Base-by-base conservation (phyloP, 345 rosid genomes). In the Mercurialis annua region DNA sequence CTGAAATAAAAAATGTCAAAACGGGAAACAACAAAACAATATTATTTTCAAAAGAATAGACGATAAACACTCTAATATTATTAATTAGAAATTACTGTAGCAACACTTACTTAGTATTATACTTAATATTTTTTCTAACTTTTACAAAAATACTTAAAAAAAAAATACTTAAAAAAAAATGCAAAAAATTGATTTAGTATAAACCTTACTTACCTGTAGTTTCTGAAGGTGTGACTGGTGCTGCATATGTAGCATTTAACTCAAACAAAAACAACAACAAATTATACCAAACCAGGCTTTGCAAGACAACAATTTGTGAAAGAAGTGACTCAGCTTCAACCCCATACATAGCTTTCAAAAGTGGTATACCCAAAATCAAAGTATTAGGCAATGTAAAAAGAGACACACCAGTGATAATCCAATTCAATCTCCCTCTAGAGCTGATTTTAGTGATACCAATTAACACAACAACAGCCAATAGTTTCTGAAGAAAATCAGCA, bases 241-340 rank as follows among this genome's bases (percentile, higher is more conserved):
- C 71, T 18, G 70, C 75, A 59, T 69, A 82, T 4, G 83, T 85
- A 0, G 85, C 86, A 62, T 82, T 77, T 49, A 90, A 78, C 87
- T 93, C 98, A 9, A 85, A 87, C 50, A 93, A 64, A 73, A 90
- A 87, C 72, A 93, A 63, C 80, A 90, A 55, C 12, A 93, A 33
- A 66, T 81, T 90, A 72, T 90, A 86, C 98, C 98, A 93, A 58
- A 90, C 59, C 62, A 93, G 58, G 85, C 92, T 87, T 68, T 93
- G 96, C 34, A 93, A 66, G 53, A 83, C 84, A 67, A 93, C 90
- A 40, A 93, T 85, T 83, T 93, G 97, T 42, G 84, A 80, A 56
- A 93, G 68, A 44, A 85, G 82, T 34, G 66, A 27, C 51, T 77
- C 84, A 2, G 96, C 90, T 69, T 74, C 82, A 15, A 71, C 82